These are phyloP conservation scores for slime mould (Dictyostelium discoideum) DNA, from an alignment of 78 protist species.

Conservation along the genomic window DNA sequence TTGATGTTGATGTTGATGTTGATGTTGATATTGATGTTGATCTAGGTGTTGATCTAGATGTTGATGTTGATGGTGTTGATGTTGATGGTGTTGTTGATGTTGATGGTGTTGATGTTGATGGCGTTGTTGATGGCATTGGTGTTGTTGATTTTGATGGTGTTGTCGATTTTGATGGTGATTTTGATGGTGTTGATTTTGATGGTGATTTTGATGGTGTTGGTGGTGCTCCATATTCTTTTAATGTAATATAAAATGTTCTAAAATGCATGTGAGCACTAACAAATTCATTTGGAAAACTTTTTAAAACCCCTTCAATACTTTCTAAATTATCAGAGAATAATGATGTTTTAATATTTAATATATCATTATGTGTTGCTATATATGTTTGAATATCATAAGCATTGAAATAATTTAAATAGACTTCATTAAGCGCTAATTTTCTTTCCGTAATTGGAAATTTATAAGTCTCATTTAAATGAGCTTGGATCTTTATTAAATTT, in stretches of 20 bases:
- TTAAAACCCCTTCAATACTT: neutral
- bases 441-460: neutral
- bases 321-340: neutral
- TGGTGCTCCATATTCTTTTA: neutral
- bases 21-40: neutral
- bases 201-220: neutral
- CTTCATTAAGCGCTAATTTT: neutral
- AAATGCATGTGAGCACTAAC: neutral
- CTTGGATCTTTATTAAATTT: neutral
- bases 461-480: neutral
- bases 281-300: neutral
- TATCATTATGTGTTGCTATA: neutral
- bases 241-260: neutral
- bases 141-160: neutral
- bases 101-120: neutral
- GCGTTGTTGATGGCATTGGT: neutral
- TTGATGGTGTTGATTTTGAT: neutral
- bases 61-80: too few species aligned
- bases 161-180: too few species aligned
- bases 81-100: neutral
- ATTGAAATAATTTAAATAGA: neutral
- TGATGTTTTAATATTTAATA: neutral
- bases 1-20: neutral
- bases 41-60: too few species aligned
- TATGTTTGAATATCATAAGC: neutral